A percentile compares a stretch with the other conserved stretches of the same genome.
Conservation (phyloP, 2,329 filamentous ascomycete genomes). For the Pleoardoris graminearum region DNA sequence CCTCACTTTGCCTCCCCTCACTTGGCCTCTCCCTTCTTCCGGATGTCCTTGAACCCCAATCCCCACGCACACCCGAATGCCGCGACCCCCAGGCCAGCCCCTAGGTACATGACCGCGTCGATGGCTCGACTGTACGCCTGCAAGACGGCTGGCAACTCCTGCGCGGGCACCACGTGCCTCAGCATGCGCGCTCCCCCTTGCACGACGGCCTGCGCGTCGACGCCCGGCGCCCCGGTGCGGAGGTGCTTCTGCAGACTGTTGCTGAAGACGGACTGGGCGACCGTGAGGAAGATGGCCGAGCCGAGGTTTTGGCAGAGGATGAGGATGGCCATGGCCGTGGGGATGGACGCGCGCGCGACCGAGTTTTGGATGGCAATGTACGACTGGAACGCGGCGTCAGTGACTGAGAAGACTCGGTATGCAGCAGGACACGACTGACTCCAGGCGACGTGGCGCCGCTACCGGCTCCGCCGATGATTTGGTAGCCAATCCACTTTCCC, state of each 20-base stretch:
- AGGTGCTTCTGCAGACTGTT: constrained; percentile 64
- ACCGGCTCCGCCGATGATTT: constrained; percentile 45
- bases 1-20: too few species aligned
- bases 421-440: constrained; percentile 52
- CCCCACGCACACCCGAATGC: too few species aligned
- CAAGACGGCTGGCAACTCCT: constrained; percentile 58
- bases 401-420: constrained; percentile 47
- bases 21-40: too few species aligned
- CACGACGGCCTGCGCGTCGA: constrained; percentile 49
- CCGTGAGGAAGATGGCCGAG: constrained; percentile 66
- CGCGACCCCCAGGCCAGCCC: too few species aligned
- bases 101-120: too few species aligned
- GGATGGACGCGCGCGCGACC: too few species aligned
- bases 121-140: constrained; percentile 65
- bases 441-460: constrained; percentile 48
- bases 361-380: too few species aligned
- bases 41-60: too few species aligned
- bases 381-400: too few species aligned
- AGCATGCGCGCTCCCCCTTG: constrained; percentile 61
- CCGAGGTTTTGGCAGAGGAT: constrained; percentile 68
- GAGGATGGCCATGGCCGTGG: constrained; percentile 48
- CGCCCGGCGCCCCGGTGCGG: constrained; percentile 45
- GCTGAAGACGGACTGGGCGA: constrained; percentile 69
- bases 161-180: constrained; percentile 53
- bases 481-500: constrained; percentile 47